phyloP scores from a whole-genome alignment of 345 rosid genomes.

The Sonneratia alba region DNA sequence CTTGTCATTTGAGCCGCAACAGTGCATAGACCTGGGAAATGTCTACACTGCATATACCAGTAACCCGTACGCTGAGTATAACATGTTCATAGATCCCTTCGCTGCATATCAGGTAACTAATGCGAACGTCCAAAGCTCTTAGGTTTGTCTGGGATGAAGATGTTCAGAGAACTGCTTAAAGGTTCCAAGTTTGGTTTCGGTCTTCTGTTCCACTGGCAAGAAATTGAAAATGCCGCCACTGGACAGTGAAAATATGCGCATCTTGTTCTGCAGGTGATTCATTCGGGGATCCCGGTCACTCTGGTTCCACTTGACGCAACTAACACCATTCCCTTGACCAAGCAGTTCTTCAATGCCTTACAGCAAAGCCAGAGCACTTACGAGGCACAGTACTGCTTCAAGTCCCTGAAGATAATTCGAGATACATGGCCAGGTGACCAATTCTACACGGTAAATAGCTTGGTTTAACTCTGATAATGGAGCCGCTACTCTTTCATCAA shows the following conservation, averaged over 20 bases:
- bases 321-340: slow-evolving; percentile 56
- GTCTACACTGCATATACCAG: slow-evolving; percentile 54
- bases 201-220: no score
- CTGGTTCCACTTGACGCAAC: slow-evolving; percentile 90
- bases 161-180: not conserved
- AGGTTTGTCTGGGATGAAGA: not conserved
- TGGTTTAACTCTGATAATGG: not conserved
- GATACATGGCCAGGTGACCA: slow-evolving; percentile 57
- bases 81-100: slow-evolving; percentile 76
- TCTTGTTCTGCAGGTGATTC: slow-evolving; percentile 46
- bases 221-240: not conserved
- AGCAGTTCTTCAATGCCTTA: slow-evolving; percentile 50
- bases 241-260: not conserved
- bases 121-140: not conserved
- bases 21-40: slow-evolving; percentile 67
- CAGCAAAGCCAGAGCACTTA: slow-evolving; percentile 51
- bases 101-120: slow-evolving; percentile 68
- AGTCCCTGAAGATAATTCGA: slow-evolving; percentile 61
- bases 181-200: no score
- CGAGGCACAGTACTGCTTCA: slow-evolving; percentile 73
- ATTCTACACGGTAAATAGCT: slow-evolving; percentile 18
- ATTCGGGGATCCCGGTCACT: slow-evolving; percentile 77
- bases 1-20: slow-evolving; percentile 38
- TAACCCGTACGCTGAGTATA: slow-evolving; percentile 88
- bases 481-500: no score